Evolutionary conservation across 345 rosid genomes (phyloP).

Genomic region (Cardamine chenopodiifolia): DNA sequence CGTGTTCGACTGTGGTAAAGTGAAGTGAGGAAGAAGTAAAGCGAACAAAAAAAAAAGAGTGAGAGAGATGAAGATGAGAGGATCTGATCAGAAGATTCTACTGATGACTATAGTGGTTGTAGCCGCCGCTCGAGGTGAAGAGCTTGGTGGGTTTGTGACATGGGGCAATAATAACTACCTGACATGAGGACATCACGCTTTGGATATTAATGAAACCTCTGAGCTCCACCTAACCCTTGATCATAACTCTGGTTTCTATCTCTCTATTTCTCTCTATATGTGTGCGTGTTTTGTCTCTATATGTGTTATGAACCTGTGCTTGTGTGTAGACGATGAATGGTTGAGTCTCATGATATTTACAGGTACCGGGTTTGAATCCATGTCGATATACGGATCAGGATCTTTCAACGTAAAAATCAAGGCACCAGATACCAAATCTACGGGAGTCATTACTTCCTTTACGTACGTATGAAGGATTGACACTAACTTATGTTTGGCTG

Average conservation of each 20-base stretch:
- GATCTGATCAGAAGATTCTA: slow-evolving; percentile 19
- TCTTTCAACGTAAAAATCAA: slow-evolving; percentile 44
- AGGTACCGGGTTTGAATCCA: slow-evolving; percentile 45
- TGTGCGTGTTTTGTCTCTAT: slow-evolving; percentile 11
- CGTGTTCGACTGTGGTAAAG: slow-evolving; percentile 18
- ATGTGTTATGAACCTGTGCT: slow-evolving; percentile 23
- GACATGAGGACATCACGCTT: slow-evolving; percentile 44
- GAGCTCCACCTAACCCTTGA: slow-evolving; percentile 44
- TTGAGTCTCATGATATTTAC: slow-evolving; percentile 25
- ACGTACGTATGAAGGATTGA: slow-evolving; percentile 31
- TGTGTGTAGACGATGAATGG: slow-evolving; percentile 4
- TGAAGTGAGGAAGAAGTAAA: slow-evolving; percentile 29
- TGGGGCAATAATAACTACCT: slow-evolving; percentile 36
- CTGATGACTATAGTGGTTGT: slow-evolving; percentile 21
- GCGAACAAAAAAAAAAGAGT: neutral
- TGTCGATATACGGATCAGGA: slow-evolving; percentile 43
- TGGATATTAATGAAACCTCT: slow-evolving; percentile 43
- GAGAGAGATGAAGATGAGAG: slow-evolving; percentile 31
- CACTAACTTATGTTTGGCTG: slow-evolving; percentile 2
- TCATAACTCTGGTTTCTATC: slow-evolving; percentile 36
- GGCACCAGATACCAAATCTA: slow-evolving; percentile 39
- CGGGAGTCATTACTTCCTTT: slow-evolving; percentile 38
- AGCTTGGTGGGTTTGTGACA: slow-evolving; percentile 36
- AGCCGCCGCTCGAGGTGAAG: slow-evolving; percentile 21
- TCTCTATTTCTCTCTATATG: neutral